A percentile compares a stretch with the other conserved stretches of the same genome.
Evolutionary conservation across 2,329 filamentous ascomycete species (phyloP).

Genomic region (Trichoderma sp.): DNA sequence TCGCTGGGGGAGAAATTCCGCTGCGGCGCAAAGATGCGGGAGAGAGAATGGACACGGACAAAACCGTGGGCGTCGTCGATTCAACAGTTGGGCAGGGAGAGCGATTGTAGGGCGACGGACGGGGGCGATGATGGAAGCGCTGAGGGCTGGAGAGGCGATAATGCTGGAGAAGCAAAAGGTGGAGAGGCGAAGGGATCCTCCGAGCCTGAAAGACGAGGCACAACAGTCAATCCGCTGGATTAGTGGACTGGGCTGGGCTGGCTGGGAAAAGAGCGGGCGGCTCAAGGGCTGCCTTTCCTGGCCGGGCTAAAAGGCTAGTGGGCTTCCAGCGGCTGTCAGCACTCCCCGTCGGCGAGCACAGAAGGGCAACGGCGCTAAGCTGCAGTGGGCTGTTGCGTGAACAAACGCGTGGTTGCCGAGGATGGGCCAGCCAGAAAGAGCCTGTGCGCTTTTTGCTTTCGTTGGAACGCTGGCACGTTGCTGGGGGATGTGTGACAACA

Average conservation of each 20-base stretch:
- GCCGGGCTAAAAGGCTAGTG: slow-evolving; percentile 6
- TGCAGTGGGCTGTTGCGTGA: slow-evolving; percentile 7
- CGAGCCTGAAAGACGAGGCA: slow-evolving; percentile 34
- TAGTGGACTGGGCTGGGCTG: background rate
- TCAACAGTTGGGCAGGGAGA: background rate
- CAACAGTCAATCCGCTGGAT: slow-evolving; percentile 21
- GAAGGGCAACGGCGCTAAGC: slow-evolving; percentile 15
- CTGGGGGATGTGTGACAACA: slow-evolving; percentile 6
- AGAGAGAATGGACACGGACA: background rate
- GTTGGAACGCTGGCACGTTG: background rate
- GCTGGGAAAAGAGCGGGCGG: slow-evolving; percentile 4
- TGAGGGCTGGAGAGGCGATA: background rate
- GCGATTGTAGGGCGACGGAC: slow-evolving; percentile 14
- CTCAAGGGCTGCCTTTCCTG: slow-evolving; percentile 9
- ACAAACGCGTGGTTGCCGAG: slow-evolving; percentile 12
- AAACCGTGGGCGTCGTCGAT: slow-evolving; percentile 1
- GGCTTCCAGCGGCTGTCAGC: slow-evolving; percentile 14
- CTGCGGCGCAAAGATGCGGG: slow-evolving; percentile 1
- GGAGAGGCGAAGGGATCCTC: slow-evolving; percentile 22
- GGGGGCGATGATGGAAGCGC: slow-evolving; percentile 9
- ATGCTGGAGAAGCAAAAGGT: slow-evolving; percentile 21
- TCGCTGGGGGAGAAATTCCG: background rate
- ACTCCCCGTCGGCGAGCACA: background rate
- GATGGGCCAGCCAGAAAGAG: background rate
- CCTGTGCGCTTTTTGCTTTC: background rate